Base-by-base conservation (phyloP, 495 filamentous ascomycete genomes). In the Podospora appendiculata region DNA sequence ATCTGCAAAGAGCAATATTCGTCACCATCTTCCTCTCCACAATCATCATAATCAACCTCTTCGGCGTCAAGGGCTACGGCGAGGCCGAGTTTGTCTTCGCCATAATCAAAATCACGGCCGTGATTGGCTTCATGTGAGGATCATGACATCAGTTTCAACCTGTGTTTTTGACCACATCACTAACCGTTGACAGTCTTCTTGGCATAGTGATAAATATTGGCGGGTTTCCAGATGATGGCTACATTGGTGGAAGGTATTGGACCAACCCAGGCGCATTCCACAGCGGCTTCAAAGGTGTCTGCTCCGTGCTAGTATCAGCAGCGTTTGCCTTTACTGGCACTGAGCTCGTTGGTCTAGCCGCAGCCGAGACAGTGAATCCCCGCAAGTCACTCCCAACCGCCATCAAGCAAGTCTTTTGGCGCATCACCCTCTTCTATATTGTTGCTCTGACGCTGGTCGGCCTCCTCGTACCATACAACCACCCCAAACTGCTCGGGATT, bases 351-450 rank as follows among this genome's bases (percentile, higher is more conserved):
- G 92, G 90, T 49, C 78, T 96, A 35, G 89, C 90, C 32, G 89
- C 89, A 39, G 90, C 90, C 39, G 90, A 96, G 63, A 90, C 89
- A 2, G 82, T 80, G 5, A 94, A 94, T 64, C 90, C 90, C 9
- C 82, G 89, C 54, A 94, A 92, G 61, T 86, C 86, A 12, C 78
- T 96, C 6, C 90, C 90, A 0, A 87, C 84, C 0, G 90, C 90
- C 41, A 81, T 91, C 60, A 94, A 94, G 66, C 90, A 96, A 68
- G 90, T 96, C 36, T 96, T 96, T 70, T 96, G 90, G 90, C 85
- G 90, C 62, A 96, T 96, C 67, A 82, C 82, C 13, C 77, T 96
- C 56, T 92, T 94, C 69, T 94, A 94, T 68, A 71, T 92, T 32
- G 81, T 89, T 47, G 84, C 85, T 4, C 76, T 92, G 3, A 79